Base-by-base conservation (phyloP, 441 rosid species). In the Croton setiger region DNA sequence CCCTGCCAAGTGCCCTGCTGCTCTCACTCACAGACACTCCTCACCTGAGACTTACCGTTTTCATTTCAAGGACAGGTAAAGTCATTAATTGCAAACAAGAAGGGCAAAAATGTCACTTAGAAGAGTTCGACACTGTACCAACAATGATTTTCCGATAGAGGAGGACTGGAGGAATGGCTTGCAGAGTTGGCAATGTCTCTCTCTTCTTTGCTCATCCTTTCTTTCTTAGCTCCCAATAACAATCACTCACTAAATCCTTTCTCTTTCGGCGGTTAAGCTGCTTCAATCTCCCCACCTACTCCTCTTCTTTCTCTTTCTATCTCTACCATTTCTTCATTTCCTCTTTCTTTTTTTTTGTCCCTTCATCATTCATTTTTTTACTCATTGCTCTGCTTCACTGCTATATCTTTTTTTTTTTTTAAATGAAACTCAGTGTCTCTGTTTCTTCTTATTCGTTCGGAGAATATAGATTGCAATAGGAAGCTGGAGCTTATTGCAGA, bases 131-230 rank as follows among this genome's bases (percentile, higher is more conserved):
- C 67, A 48, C 63, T 27, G 69, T 44, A 23, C n/a, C 0, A 48
- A 63, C 63, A 37, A 54, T 67, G 64, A 68, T 69, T 67, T 77
- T 43, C 63, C 68, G 14, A 52, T n/a, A n/a, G n/a, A n/a, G n/a
- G n/a, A n/a, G n/a, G n/a, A n/a, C n/a, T 18, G 71, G 77, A 70
- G 67, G 88, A 78, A 85, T 84, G 82, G 79, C 89, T 82, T 85
- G 83, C 69, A 74, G 88, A 71, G 80, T 79, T 79, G 86, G 89
- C 88, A 85, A 87, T 78, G 79, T 72, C 75, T 13, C 10, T 23
- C 67, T 62, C 56, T 17, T 33, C 23, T 55, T 27, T 3, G 49
- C 47, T 20, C 41, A 21, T 23, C 18, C 2, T 45, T n/a, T 10
- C 58, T 60, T 51, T 10, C 58, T 60, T 51, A 35, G 57, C 61